Evolutionary conservation across 148 eudicot species (phyloP).

Genomic region (Dysphania ambrosioides): DNA sequence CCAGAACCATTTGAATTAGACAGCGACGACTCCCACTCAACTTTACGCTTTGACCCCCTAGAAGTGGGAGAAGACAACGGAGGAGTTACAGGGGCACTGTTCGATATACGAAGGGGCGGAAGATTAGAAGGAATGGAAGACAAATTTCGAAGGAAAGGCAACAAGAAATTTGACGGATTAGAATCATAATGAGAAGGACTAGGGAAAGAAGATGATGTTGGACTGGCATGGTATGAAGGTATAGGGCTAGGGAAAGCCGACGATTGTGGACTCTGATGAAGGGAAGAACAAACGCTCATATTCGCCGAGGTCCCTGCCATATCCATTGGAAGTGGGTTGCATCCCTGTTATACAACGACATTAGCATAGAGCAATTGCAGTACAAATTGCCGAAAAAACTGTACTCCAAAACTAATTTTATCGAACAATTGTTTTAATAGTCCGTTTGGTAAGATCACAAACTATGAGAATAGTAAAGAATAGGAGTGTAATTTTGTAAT

Average conservation of each 20-base stretch:
- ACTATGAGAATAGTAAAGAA: too few relatives aligned
- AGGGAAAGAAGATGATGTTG: slow-evolving; percentile 79
- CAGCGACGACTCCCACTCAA: slow-evolving; percentile 50
- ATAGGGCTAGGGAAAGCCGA: slow-evolving; percentile 80
- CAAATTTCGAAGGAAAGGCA: slow-evolving; percentile 74
- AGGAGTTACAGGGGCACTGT: slow-evolving; percentile 94
- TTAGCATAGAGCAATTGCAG: neutral
- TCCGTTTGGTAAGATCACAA: too few relatives aligned
- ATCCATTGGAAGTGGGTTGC: slow-evolving; percentile 64
- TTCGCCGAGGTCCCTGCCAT: slow-evolving; percentile 49
- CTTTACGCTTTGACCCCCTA: slow-evolving; percentile 67
- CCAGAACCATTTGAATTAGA: slow-evolving; percentile 37
- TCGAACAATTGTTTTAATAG: too few relatives aligned
- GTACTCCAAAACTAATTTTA: too few relatives aligned
- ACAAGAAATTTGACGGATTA: slow-evolving; percentile 65
- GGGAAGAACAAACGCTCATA: slow-evolving; percentile 61
- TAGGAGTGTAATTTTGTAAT: too few relatives aligned
- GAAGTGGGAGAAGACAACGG: slow-evolving; percentile 87
- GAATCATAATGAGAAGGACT: slow-evolving; percentile 72
- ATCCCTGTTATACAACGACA: slow-evolving; percentile 49
- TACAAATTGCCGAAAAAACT: too few relatives aligned
- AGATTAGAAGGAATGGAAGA: slow-evolving; percentile 64
- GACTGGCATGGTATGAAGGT: slow-evolving; percentile 95
- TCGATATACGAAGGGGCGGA: slow-evolving; percentile 82
- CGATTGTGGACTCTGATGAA: slow-evolving; percentile 82